A percentile compares a stretch with the other conserved stretches of the same genome.
phyloP scores from a whole-genome alignment of 148 eudicot genomes.

The Chenopodium quinoa region DNA sequence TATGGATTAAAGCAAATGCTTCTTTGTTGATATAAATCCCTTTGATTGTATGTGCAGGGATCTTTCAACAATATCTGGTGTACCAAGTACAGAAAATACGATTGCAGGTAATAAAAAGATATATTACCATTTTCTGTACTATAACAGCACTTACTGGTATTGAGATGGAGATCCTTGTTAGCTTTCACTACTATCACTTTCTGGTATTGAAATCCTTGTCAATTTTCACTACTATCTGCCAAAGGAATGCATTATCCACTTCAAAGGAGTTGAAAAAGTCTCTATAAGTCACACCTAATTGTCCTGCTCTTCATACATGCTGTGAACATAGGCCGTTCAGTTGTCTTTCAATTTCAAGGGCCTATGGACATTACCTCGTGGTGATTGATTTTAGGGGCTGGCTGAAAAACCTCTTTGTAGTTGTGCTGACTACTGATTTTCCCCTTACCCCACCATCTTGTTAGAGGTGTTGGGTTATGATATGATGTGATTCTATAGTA shows the following conservation, averaged over 20 bases:
- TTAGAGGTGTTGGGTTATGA: background rate
- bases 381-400: background rate
- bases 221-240: background rate
- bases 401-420: background rate
- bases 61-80: conserved; percentile 90
- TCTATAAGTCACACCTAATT: background rate
- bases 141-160: background rate
- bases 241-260: background rate
- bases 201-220: too few species aligned
- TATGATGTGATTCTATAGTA: background rate
- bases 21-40: background rate
- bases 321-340: background rate
- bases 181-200: background rate
- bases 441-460: background rate
- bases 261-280: background rate
- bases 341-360: background rate
- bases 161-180: background rate
- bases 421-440: background rate
- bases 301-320: background rate
- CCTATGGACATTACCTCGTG: background rate
- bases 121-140: background rate
- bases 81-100: conserved; percentile 95
- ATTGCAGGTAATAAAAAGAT: conserved; percentile 54
- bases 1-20: background rate
- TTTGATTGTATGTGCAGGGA: conserved; percentile 47